Evolutionary conservation across 768 basidiomycete species (phyloP), one percentile per base, ranked within the genome.

Genomic region (Amanita molliuscula): DNA sequence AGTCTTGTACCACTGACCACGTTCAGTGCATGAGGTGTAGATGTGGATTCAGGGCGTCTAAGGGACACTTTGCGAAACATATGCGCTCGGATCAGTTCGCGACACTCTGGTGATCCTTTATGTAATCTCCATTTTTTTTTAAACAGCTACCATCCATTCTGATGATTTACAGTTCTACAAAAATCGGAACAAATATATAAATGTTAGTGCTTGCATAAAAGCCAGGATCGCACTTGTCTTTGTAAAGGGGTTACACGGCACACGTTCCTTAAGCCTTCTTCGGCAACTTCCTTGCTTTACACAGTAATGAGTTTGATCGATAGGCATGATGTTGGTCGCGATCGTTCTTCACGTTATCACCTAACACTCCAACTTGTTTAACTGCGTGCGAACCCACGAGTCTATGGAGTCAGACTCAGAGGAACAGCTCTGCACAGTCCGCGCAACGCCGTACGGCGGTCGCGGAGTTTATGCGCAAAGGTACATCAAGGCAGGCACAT

Each of bases 381-480:
- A 16, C 18, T n/a, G n/a, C 29, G 28, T 11, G 2, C 16, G 16
- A 21, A 15, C 5, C 6, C 21, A 8, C 37, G 16, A 15, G 1
- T n/a, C 7, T n/a, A 45, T 45, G 42, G 28, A 16, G 8, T 2
- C 43, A 35, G 44, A 38, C 20, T 45, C 6, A 29, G 13, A 25
- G 20, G 38, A 10, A 6, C 51, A 45, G 16, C 44, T 60, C 20
- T 65, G 60, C 55, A 52, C 59, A 11, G 60, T 67, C 29, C 50
- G 54, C 13, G 37, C 59, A 21, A 80, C 78, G 21, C 56, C 64
- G 6, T 62, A 74, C 54, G 75, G 77, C 34, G 78, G 80, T 13
- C 71, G 79, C 46, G 74, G 78, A 36, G 67, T 78, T 8, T 79
- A 77, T 48, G 72, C 79, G 8, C 67, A 56, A 10, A 55, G 60